Conservation (phyloP, 1,284 basidiomycete species). For the Wolfiporia cocos region DNA sequence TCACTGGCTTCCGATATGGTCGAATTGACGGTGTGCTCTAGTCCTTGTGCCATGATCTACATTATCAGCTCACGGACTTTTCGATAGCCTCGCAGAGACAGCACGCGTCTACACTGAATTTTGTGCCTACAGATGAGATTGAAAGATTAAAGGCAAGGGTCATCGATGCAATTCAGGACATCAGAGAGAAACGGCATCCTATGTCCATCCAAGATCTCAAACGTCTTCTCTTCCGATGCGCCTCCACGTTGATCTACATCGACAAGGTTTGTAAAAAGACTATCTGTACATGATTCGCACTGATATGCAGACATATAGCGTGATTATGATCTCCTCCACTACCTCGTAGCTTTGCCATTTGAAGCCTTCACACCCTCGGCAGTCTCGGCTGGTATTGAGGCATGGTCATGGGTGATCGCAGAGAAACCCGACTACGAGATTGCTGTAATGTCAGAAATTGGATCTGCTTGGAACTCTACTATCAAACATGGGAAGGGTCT, state of each 20-base stretch:
- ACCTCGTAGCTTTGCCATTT: slow-evolving; percentile 86
- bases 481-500: slow-evolving; percentile 76
- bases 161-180: slow-evolving; percentile 57
- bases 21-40: slow-evolving; percentile 39
- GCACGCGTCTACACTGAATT: slow-evolving; percentile 6
- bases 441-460: slow-evolving; percentile 80
- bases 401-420: slow-evolving; percentile 96
- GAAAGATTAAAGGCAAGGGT: slow-evolving; percentile 61
- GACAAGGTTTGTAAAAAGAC: slow-evolving; percentile 41
- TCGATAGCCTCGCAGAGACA: too few relatives aligned
- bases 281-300: not conserved
- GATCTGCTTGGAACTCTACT: slow-evolving; percentile 83
- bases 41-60: too few relatives aligned
- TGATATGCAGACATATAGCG: slow-evolving; percentile 37
- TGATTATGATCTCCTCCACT: slow-evolving; percentile 84
- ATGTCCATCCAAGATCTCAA: slow-evolving; percentile 80
- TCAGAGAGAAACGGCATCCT: slow-evolving; percentile 64
- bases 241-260: slow-evolving; percentile 71
- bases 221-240: slow-evolving; percentile 83
- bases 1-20: slow-evolving; percentile 73
- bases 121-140: slow-evolving; percentile 18
- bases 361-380: slow-evolving; percentile 85
- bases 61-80: too few relatives aligned
- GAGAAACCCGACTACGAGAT: slow-evolving; percentile 77
- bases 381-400: slow-evolving; percentile 84